A percentile compares a stretch with the other conserved stretches of the same genome.
Evolutionary conservation across 768 basidiomycete genomes (phyloP).

Genomic region (Tylopilus vinaceipallidus): DNA sequence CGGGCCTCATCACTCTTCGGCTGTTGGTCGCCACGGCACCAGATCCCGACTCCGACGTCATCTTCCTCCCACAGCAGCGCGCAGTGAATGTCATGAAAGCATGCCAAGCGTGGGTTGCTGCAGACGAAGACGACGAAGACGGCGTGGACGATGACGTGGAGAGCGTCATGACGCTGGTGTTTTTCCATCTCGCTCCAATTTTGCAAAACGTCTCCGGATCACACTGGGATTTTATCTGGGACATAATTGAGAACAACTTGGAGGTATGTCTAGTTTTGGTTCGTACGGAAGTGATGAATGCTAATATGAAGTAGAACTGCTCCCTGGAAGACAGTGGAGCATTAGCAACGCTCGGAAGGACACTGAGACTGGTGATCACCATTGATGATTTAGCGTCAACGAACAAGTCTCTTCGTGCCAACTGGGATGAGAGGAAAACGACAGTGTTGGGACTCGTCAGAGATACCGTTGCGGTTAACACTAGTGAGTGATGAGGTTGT

Average conservation of each 20-base stretch:
- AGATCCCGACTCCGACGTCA: conserved; percentile 69
- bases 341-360: conserved; percentile 64
- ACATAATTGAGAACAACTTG: conserved; percentile 82
- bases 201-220: conserved; percentile 81
- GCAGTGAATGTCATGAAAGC: conserved; percentile 86
- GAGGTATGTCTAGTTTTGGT: conserved; percentile 53
- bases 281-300: neutral
- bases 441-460: conserved; percentile 56
- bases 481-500: conserved; percentile 41
- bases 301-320: conserved; percentile 46
- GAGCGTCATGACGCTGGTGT: conserved; percentile 70
- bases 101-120: conserved; percentile 77
- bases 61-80: conserved; percentile 82
- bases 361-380: conserved; percentile 61
- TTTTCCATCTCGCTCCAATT: conserved; percentile 77
- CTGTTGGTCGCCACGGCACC: conserved; percentile 75
- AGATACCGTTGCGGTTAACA: conserved; percentile 51
- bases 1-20: conserved; percentile 68
- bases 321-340: conserved; percentile 56
- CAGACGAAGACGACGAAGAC: conserved; percentile 50
- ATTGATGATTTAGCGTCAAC: conserved; percentile 68
- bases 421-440: conserved; percentile 61
- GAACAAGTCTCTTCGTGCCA: conserved; percentile 70
- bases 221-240: conserved; percentile 94
- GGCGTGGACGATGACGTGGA: conserved; percentile 79